Evolutionary conservation across 768 basidiomycete species (phyloP).

Genomic region (Strobilomyces echinocephalus): DNA sequence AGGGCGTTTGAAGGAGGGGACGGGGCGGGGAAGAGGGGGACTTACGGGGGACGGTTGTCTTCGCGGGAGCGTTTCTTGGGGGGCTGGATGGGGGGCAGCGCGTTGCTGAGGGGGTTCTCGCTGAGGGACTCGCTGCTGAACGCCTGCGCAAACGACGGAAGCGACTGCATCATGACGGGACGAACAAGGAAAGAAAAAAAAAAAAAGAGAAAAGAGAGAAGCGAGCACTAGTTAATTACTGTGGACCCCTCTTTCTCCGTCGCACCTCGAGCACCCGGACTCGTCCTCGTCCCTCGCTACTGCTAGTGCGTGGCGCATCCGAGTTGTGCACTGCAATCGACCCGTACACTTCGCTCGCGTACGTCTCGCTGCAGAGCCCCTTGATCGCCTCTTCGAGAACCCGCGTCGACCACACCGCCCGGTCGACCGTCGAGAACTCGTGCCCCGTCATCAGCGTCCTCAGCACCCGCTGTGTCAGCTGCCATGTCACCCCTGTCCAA

Average conservation of each 20-base stretch:
- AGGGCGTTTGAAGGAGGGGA: conserved; percentile 11
- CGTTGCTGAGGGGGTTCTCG: conserved; percentile 47
- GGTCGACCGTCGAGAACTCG: conserved; percentile 69
- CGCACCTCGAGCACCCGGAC: conserved; percentile 51
- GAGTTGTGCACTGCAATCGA: conserved; percentile 49
- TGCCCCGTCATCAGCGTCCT: conserved; percentile 64
- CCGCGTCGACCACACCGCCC: conserved; percentile 64
- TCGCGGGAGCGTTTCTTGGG: conserved; percentile 47
- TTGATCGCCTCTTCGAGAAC: conserved; percentile 64
- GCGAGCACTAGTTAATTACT: too few species aligned
- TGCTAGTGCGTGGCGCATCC: conserved; percentile 25
- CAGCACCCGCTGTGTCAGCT: conserved; percentile 67
- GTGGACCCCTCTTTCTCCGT: conserved; percentile 46
- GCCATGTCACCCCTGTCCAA: conserved; percentile 45
- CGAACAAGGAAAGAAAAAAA: too few species aligned
- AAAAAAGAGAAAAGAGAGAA: background rate
- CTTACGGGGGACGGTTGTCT: conserved; percentile 37
- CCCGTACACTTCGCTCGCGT: conserved; percentile 58
- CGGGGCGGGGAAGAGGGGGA: conserved; percentile 8
- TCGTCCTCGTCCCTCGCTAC: conserved; percentile 4
- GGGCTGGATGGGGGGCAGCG: conserved; percentile 62
- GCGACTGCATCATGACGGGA: conserved; percentile 50
- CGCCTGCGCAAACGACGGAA: conserved; percentile 76
- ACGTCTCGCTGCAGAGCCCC: conserved; percentile 68
- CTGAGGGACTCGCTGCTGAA: conserved; percentile 57